Percentiles rank a stretch among this genome's conserved stretches.
Evolutionary conservation across 2,329 filamentous ascomycete species (phyloP).

Genomic region (Verticillium zaregamsianum): DNA sequence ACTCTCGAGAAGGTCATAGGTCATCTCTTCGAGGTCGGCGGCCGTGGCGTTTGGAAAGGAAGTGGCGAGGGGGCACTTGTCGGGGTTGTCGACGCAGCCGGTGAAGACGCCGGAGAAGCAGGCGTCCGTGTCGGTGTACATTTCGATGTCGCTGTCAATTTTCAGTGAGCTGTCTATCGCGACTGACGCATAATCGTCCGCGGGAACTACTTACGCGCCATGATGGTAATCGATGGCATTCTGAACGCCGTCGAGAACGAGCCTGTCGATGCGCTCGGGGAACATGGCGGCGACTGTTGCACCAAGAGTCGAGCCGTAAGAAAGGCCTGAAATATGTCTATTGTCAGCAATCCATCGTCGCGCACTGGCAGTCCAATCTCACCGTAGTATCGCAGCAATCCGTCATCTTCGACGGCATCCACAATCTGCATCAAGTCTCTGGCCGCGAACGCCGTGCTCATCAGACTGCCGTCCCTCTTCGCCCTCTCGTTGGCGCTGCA

Average conservation of each 20-base stretch:
- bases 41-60: conserved; percentile 9
- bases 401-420: conserved; percentile 33
- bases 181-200: background rate
- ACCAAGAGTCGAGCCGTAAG: conserved; percentile 33
- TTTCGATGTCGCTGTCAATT: conserved; percentile 16
- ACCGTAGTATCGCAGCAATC: conserved; percentile 34
- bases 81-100: conserved; percentile 15
- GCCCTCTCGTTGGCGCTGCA: conserved; percentile 18
- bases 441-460: conserved; percentile 39
- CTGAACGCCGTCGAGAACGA: conserved; percentile 25
- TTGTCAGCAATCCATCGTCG: background rate
- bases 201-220: conserved; percentile 9
- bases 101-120: conserved; percentile 19
- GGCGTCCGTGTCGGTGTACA: conserved; percentile 18
- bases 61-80: conserved; percentile 17
- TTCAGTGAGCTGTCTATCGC: conserved; percentile 2
- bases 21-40: conserved; percentile 15
- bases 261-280: conserved; percentile 25
- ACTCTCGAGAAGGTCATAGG: conserved; percentile 16
- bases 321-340: conserved; percentile 22
- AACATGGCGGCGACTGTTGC: conserved; percentile 35
- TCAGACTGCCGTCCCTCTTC: conserved; percentile 18
- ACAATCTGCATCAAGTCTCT: conserved; percentile 39
- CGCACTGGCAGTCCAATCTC: background rate
- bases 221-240: conserved; percentile 26